These are phyloP conservation scores for Penicillium thymicola DNA, from an alignment of 2,329 filamentous ascomycete species.

Conservation along the genomic window DNA sequence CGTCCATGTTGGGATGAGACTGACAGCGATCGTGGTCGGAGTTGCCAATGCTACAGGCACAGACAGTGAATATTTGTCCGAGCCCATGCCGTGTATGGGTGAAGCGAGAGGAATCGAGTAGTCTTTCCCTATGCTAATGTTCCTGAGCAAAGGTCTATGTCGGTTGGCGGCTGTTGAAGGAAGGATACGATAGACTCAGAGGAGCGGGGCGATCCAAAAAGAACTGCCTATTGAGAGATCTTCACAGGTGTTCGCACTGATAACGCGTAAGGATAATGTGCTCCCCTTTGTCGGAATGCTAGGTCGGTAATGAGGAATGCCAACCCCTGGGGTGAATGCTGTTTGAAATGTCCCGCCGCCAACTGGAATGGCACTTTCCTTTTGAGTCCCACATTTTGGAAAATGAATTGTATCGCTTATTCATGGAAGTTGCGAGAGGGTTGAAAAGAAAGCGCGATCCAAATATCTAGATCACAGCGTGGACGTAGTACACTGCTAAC, in stretches of 20 bases:
- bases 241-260: not conserved
- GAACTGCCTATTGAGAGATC: not conserved
- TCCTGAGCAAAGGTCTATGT: conserved; percentile 3
- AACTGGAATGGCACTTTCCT: conserved; percentile 17
- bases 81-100: conserved; percentile 18
- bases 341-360: conserved; percentile 14
- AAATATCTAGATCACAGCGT: not conserved
- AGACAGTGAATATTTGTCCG: conserved; percentile 11
- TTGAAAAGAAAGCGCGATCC: conserved; percentile 6
- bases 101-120: not conserved
- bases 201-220: conserved; percentile 8
- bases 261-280: conserved; percentile 22
- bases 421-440: conserved; percentile 1
- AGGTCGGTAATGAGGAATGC: conserved; percentile 21
- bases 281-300: conserved; percentile 19
- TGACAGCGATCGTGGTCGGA: not conserved
- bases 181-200: conserved; percentile 6
- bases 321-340: conserved; percentile 20
- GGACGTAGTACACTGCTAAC: not conserved
- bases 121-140: not conserved
- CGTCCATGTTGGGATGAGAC: conserved; percentile 25
- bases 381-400: not conserved
- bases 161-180: not conserved
- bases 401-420: not conserved
- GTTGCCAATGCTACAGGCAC: conserved; percentile 18